phyloP scores from a whole-genome alignment of 2,329 filamentous ascomycete genomes.

The Diplodia seriata region DNA sequence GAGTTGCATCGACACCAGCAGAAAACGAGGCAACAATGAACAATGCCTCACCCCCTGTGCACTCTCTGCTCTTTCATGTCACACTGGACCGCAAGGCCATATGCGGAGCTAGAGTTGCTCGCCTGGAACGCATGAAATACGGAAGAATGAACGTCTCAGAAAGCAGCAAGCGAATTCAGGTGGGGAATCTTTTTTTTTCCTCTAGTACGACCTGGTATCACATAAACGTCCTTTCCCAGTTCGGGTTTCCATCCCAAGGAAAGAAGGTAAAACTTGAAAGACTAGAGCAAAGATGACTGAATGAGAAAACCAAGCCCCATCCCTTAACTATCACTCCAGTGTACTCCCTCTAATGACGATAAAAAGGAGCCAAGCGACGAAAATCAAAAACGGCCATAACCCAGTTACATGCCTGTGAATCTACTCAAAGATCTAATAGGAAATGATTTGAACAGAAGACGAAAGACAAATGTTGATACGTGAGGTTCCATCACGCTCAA shows the following conservation, averaged over 20 bases:
- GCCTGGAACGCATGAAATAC: conserved; percentile 8
- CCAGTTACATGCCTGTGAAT: not conserved
- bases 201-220: not conserved
- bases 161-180: not conserved
- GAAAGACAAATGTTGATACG: not conserved
- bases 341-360: not conserved
- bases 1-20: conserved; percentile 8
- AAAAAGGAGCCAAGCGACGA: not conserved
- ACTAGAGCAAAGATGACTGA: not conserved
- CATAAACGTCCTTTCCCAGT: not conserved
- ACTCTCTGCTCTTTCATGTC: not conserved
- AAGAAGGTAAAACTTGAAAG: not conserved
- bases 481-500: not conserved
- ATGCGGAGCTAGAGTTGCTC: not conserved
- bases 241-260: not conserved
- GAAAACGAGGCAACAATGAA: conserved; percentile 16
- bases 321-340: not conserved
- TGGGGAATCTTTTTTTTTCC: conserved; percentile 5
- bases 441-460: not conserved
- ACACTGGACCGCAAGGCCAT: conserved; percentile 3
- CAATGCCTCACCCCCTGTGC: not conserved
- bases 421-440: not conserved
- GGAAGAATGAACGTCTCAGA: conserved; percentile 11
- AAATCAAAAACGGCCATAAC: conserved; percentile 7
- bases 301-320: not conserved